Base-by-base conservation (phyloP, 345 rosid species). In the Pelargonium nanum region DNA sequence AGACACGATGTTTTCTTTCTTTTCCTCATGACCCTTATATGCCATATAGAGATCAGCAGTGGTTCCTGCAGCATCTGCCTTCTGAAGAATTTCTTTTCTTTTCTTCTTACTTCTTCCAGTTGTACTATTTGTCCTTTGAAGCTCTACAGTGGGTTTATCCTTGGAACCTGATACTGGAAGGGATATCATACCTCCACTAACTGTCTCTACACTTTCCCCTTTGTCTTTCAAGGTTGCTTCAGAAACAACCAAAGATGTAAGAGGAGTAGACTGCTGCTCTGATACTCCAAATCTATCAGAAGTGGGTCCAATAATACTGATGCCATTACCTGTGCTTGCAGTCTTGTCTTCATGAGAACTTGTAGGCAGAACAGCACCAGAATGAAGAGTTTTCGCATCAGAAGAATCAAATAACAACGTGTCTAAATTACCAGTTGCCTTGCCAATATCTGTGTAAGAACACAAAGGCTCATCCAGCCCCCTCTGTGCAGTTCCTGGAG, bases 11-110 rank as follows among this genome's bases (percentile, higher is more conserved):
- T 26, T 55, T 67, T 78, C 97, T 69, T 81, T 83, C 78, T 80
- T 90, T 56, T 90, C 97, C 68, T 83, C 96, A 19, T 90, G 95
- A 58, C 86, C 86, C 76, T 90, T 94, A 68, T 87, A 94, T 17
- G 99, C 99, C 81, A 67, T 65, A 72, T 86, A 94, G 58, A 89
- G 84, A 76, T 94, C 97, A 59, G 88, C 69, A 26, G 80, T 84
- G 57, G 88, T 66, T 61, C 97, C 99, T 13, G 87, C 92, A 69
- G 96, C 96, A 80, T 90, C 99, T 50, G 97, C 97, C 65, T 84
- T 93, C 78, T 68, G 94, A 68, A 86, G 90, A 53, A 78, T 26
- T 72, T 84, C 97, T 70, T 63, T 89, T 50, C 50, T 74, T 65
- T 79, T 89, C 71, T 81, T 87, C 80, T 74, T 93, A n/a, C 65